phyloP scores from a whole-genome alignment of 1,284 basidiomycete genomes.

The Trametes hirsuta region DNA sequence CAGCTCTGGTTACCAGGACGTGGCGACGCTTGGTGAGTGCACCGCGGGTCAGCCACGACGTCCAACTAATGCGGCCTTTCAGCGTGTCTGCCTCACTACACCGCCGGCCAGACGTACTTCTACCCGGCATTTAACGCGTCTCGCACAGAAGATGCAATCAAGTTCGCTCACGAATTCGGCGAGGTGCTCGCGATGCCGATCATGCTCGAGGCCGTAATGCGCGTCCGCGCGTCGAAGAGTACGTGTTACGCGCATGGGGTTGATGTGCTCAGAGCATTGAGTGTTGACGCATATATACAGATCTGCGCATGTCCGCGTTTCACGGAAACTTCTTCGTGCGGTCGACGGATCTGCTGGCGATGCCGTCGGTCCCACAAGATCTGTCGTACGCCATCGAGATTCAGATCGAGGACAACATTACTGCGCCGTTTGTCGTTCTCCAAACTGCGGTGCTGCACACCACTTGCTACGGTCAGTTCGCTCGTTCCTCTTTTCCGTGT shows the following conservation, averaged over 20 bases:
- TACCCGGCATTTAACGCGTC: slow-evolving; percentile 98
- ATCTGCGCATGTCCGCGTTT: slow-evolving; percentile 96
- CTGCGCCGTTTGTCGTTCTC: slow-evolving; percentile 91
- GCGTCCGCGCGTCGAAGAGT: slow-evolving; percentile 94
- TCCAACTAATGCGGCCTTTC: slow-evolving; percentile 13
- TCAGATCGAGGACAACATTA: slow-evolving; percentile 96
- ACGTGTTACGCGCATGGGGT: slow-evolving; percentile 5
- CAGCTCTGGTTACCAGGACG: slow-evolving; percentile 92
- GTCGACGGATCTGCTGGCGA: slow-evolving; percentile 94
- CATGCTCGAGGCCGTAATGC: slow-evolving; percentile 97
- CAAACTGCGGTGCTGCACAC: slow-evolving; percentile 97
- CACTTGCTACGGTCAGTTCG: slow-evolving; percentile 81
- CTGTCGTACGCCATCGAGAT: slow-evolving; percentile 98
- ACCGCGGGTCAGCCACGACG: not conserved
- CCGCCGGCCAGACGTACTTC: slow-evolving; percentile 97
- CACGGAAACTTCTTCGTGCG: slow-evolving; percentile 99
- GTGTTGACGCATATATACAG: slow-evolving; percentile 40
- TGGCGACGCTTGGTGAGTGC: slow-evolving; percentile 80
- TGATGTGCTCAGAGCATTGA: not conserved
- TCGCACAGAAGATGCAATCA: slow-evolving; percentile 93
- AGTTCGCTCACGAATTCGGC: slow-evolving; percentile 97
- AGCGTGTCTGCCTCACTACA: slow-evolving; percentile 96
- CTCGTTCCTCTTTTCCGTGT: not conserved
- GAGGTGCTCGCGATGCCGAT: slow-evolving; percentile 93
- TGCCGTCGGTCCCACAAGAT: slow-evolving; percentile 96